phyloP scores from a whole-genome alignment of 2,329 filamentous ascomycete genomes.

The Dothistroma septosporum region DNA sequence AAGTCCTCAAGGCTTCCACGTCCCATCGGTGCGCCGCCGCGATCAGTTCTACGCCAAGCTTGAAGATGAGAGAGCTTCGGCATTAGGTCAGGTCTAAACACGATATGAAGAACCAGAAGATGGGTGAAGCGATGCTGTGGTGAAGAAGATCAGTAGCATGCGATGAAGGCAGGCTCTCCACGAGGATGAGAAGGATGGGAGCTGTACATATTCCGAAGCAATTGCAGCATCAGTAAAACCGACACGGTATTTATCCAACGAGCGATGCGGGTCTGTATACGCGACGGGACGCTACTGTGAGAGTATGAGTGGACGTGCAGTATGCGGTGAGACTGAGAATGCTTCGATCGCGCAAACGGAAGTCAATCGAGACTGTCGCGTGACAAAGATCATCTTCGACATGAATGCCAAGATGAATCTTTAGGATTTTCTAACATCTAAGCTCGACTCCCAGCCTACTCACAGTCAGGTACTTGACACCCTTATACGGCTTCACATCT shows the following conservation, averaged over 20 bases:
- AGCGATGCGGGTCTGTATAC: too few species aligned
- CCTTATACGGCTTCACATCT: conserved; percentile 90
- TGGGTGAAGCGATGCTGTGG: neutral
- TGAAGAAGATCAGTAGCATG: conserved; percentile 3
- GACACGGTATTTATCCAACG: too few species aligned
- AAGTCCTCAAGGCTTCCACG: conserved; percentile 55
- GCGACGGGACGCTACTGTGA: too few species aligned
- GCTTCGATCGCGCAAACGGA: too few species aligned
- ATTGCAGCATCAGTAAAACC: neutral
- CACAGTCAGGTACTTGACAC: conserved; percentile 90
- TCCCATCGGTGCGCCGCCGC: conserved; percentile 59
- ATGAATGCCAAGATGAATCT: neutral
- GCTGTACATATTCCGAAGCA: conserved; percentile 19
- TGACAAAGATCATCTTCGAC: too few species aligned
- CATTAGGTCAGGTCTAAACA: conserved; percentile 37
- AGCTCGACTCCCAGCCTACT: conserved; percentile 54
- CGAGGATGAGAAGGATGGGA: neutral
- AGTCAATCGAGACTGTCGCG: too few species aligned
- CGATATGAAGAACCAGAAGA: neutral
- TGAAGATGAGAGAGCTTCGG: conserved; percentile 56
- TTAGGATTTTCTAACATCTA: conserved; percentile 34
- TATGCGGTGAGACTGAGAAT: too few species aligned
- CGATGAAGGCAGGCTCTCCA: conserved; percentile 3
- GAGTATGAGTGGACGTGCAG: too few species aligned
- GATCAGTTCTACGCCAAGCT: conserved; percentile 62